A percentile compares a stretch with the other conserved stretches of the same genome.
phyloP scores from a whole-genome alignment of 1,284 basidiomycete genomes.

The Cutaneotrichosporon spelunceum region DNA sequence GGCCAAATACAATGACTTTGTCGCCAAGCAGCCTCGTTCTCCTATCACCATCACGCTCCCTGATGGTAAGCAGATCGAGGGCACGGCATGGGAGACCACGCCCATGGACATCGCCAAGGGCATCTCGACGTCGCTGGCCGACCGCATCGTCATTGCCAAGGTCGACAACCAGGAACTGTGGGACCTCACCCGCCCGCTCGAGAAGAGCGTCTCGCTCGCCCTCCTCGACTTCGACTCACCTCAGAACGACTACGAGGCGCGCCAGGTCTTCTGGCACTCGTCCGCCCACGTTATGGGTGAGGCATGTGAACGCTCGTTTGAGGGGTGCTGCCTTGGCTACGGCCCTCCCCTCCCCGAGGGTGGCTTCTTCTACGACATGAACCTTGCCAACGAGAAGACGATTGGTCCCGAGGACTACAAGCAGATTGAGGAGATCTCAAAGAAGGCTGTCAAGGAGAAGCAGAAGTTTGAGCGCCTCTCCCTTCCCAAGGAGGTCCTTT shows the following conservation, averaged over 20 bases:
- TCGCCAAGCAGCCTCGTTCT: conserved; percentile 77
- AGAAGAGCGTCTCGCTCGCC: conserved; percentile 74
- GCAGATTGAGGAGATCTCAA: conserved; percentile 81
- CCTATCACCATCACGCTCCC: conserved; percentile 82
- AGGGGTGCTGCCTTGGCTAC: conserved; percentile 95
- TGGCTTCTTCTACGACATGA: conserved; percentile 99
- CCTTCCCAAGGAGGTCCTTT: conserved; percentile 85
- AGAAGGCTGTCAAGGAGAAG: conserved; percentile 89
- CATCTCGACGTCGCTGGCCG: conserved; percentile 82
- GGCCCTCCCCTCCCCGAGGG: conserved; percentile 92
- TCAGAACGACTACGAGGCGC: conserved; percentile 70
- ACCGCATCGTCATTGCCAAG: conserved; percentile 91
- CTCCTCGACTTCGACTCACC: conserved; percentile 92
- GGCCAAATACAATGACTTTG: conserved; percentile 75
- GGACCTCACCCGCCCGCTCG: conserved; percentile 93
- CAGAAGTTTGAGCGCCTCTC: conserved; percentile 95
- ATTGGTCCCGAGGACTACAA: conserved; percentile 81
- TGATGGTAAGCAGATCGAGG: conserved; percentile 80
- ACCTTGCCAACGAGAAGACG: conserved; percentile 56
- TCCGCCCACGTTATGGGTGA: conserved; percentile 99
- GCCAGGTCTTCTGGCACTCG: conserved; percentile 99
- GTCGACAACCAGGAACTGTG: conserved; percentile 76
- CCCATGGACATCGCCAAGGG: conserved; percentile 88
- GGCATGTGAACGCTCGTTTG: conserved; percentile 84
- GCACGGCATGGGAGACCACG: conserved; percentile 91